Conservation (phyloP, 306 rosid species). For the Senna siamea region DNA sequence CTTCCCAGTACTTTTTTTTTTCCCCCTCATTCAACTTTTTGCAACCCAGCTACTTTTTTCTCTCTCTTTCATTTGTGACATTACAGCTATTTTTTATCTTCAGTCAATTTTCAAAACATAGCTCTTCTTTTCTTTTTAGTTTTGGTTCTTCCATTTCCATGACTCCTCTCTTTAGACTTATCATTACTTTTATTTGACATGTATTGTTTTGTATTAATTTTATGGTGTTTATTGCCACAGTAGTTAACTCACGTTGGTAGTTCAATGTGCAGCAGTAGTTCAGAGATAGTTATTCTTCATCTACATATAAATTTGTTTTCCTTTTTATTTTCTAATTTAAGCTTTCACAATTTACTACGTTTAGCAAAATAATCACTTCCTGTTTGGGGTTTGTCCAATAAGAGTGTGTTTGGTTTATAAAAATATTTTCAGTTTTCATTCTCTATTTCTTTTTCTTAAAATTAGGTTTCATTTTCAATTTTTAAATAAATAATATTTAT, state of each 20-base stretch:
- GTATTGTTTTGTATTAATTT: not conserved
- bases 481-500: too few relatives aligned
- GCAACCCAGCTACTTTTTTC: not conserved
- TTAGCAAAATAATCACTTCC: constrained; percentile 19
- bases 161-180: not conserved
- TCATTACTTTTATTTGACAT: not conserved
- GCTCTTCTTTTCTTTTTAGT: not conserved
- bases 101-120: not conserved
- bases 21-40: not conserved
- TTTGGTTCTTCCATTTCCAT: not conserved
- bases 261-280: not conserved
- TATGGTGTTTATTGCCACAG: not conserved
- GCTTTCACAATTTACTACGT: not conserved
- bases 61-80: too few relatives aligned
- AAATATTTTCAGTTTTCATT: too few relatives aligned
- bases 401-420: not conserved
- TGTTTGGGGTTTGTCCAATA: constrained; percentile 2
- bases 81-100: not conserved
- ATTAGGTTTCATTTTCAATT: too few relatives aligned
- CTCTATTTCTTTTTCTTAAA: too few relatives aligned
- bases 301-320: not conserved
- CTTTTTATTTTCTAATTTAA: too few relatives aligned
- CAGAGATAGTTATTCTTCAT: not conserved
- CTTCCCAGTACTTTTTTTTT: not conserved
- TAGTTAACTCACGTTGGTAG: not conserved